Evolutionary conservation across 2,329 filamentous ascomycete species (phyloP), one percentile per base, ranked within the genome.

Genomic region (Chaetomiaceae sp.): DNA sequence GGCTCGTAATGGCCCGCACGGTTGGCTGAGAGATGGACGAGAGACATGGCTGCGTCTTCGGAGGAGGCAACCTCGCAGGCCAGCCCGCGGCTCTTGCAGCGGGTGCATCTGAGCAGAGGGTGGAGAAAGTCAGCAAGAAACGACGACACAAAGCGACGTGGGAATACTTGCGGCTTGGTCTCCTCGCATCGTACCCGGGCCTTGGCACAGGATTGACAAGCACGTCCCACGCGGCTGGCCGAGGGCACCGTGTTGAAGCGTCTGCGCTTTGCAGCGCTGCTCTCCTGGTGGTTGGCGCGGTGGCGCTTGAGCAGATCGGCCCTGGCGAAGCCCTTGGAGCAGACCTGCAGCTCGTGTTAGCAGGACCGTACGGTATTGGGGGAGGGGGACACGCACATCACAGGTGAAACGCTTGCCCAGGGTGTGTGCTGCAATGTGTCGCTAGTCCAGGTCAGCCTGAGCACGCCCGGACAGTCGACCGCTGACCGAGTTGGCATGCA

Each of bases 181-280:
- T 78, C 75, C 50, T 76, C 73, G 50, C 75, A 78, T 53, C 77
- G 78, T 36, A 78, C 72, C 17, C 75, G 66, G 10, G 75, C 74
- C 15, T 67, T 59, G 3, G 75, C 74, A 51, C 75, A 78, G 9
- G 71, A 62, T 19, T 68, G 68, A 52, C 75, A 78, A 12, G 75
- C 75, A 52, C 76, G 73, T 9, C 69, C 72, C 10, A 78, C 75
- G 11, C 75, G 71, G 17, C 71, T 69, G 2, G 70, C 65, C 14
- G 65, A 69, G 3, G 70, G 69, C 1, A 70, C 70, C 1, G 70
- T 60, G 35, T 67, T 66, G 41, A 68, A 68, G 11, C 72, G 68
- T 29, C 73, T 67, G 27, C 72, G 74, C 54, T 73, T 74, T 38
- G 65, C 65, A 22, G 68, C 65, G 50, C 71, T 71, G 29, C 62